Evolutionary conservation across 2,329 filamentous ascomycete genomes (phyloP).

Genomic region (Dactylellina leptospora): DNA sequence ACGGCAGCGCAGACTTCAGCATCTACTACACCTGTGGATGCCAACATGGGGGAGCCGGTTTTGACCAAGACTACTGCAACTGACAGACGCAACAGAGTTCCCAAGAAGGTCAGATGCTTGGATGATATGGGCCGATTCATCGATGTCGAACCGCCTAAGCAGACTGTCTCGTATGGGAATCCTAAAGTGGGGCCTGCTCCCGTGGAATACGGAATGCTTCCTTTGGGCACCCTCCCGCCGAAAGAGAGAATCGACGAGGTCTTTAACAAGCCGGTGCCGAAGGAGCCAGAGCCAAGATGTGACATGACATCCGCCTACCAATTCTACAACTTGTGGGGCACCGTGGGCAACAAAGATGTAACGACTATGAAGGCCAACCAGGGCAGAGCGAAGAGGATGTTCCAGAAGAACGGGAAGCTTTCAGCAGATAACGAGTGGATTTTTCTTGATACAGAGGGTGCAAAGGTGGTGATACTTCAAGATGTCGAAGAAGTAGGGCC

Average conservation of each 20-base stretch:
- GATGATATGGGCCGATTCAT: constrained; percentile 40
- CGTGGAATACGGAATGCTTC: constrained; percentile 49
- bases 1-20: constrained; percentile 11
- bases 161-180: constrained; percentile 36
- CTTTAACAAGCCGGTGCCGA: constrained; percentile 45
- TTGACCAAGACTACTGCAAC: constrained; percentile 13
- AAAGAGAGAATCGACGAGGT: constrained; percentile 50
- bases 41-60: background rate
- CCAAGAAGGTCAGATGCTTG: constrained; percentile 5
- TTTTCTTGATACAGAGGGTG: constrained; percentile 40
- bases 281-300: constrained; percentile 42
- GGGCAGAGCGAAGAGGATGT: constrained; percentile 37
- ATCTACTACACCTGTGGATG: constrained; percentile 18
- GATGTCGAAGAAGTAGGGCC: constrained; percentile 15
- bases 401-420: constrained; percentile 30
- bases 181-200: constrained; percentile 28
- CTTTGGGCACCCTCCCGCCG: constrained; percentile 41
- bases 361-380: constrained; percentile 40
- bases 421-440: constrained; percentile 36
- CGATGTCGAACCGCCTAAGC: constrained; percentile 38
- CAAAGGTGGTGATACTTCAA: background rate
- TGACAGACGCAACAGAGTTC: constrained; percentile 18
- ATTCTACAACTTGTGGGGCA: constrained; percentile 44
- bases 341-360: constrained; percentile 44
- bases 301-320: constrained; percentile 30